Conservation (phyloP, 1,139 yeast species). For the Hemisphaericaspora xylanilytica region DNA sequence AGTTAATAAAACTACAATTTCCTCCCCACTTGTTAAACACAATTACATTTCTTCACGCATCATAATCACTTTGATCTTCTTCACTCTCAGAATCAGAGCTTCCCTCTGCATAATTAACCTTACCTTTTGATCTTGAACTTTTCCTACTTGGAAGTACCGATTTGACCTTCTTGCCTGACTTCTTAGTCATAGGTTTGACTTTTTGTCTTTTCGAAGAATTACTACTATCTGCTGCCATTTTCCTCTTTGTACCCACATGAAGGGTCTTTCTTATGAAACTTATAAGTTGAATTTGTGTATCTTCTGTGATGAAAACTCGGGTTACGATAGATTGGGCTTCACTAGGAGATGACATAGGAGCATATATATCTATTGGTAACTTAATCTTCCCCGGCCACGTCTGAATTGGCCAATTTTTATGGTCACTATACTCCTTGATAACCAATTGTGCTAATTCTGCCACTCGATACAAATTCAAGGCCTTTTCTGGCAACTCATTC, state of each 20-base stretch:
- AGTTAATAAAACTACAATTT: neutral
- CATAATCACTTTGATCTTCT: constrained; percentile 10
- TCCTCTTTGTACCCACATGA: constrained; percentile 11
- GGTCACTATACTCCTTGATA: constrained; percentile 56
- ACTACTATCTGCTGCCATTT: constrained; percentile 12
- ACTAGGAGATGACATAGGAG: constrained; percentile 47
- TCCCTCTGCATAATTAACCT: constrained; percentile 38
- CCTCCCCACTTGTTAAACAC: constrained; percentile 1
- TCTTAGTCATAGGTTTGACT: constrained; percentile 3
- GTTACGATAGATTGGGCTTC: constrained; percentile 48
- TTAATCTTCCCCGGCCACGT: constrained; percentile 81
- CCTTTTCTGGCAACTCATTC: constrained; percentile 24
- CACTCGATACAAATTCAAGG: constrained; percentile 54
- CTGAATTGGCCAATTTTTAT: constrained; percentile 64
- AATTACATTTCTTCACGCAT: constrained; percentile 1
- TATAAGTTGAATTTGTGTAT: constrained; percentile 29
- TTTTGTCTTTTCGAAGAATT: constrained; percentile 1
- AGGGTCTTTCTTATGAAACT: constrained; percentile 26
- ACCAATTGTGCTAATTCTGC: constrained; percentile 74
- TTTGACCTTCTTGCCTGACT: constrained; percentile 4
- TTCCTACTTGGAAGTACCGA: constrained; percentile 33
- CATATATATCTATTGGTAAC: constrained; percentile 63
- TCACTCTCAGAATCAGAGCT: constrained; percentile 20
- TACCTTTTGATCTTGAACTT: constrained; percentile 39
- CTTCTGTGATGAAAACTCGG: constrained; percentile 50